Evolutionary conservation across 805 yeast species (phyloP).

Genomic region (Lipomyces yamanashiensis): DNA sequence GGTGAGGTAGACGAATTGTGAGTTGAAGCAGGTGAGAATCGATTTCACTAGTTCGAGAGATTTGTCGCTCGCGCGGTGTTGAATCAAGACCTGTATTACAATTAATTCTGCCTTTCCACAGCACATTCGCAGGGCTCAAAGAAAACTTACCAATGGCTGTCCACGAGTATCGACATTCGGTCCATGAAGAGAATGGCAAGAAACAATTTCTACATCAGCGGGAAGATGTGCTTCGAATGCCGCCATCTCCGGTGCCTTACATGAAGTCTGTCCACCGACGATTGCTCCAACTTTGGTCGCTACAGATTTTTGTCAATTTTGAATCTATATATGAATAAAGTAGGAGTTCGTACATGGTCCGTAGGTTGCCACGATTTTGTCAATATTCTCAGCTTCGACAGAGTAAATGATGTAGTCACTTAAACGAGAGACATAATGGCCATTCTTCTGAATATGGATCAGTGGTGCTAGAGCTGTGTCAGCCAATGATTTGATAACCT

Average conservation of each 20-base stretch:
- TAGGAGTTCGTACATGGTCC: slow-evolving; percentile 61
- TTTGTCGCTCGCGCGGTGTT: slow-evolving; percentile 66
- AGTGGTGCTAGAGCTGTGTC: slow-evolving; percentile 5
- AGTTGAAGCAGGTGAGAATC: slow-evolving; percentile 71
- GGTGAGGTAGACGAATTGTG: slow-evolving; percentile 74
- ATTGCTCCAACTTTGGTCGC: slow-evolving; percentile 82
- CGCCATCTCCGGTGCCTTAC: slow-evolving; percentile 85
- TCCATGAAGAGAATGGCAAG: slow-evolving; percentile 93
- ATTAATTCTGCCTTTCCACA: background rate
- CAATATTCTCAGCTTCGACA: slow-evolving; percentile 89
- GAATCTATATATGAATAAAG: background rate
- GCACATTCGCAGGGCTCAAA: background rate
- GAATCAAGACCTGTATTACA: slow-evolving; percentile 55
- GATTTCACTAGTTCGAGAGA: slow-evolving; percentile 64
- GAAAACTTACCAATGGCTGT: slow-evolving; percentile 70
- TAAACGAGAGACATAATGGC: slow-evolving; percentile 78
- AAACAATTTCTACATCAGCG: slow-evolving; percentile 75
- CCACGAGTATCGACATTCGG: slow-evolving; percentile 88
- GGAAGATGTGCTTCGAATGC: slow-evolving; percentile 84
- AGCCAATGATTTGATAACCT: background rate
- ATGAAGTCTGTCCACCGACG: slow-evolving; percentile 98
- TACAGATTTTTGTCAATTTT: background rate
- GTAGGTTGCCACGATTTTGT: slow-evolving; percentile 69
- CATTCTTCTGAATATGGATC: slow-evolving; percentile 68
- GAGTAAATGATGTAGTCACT: slow-evolving; percentile 86